phyloP scores from a whole-genome alignment of 176 grass and related monocot genomes.

The Triticum urartu region DNA sequence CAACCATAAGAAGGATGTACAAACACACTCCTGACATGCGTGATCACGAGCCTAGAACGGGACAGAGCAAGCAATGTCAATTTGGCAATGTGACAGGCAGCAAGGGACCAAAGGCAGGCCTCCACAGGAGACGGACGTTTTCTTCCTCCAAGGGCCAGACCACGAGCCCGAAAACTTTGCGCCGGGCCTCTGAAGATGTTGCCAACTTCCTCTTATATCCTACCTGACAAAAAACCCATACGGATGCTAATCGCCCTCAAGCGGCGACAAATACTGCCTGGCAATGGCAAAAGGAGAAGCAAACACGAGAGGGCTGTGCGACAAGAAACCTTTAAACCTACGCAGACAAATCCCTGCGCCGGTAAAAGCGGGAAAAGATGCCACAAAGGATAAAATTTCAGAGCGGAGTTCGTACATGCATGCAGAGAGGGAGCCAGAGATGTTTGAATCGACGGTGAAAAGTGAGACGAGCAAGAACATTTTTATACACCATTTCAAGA shows the following conservation, averaged over 20 bases:
- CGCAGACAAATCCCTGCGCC: slow-evolving; percentile 35
- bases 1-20: not conserved
- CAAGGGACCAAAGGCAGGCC: slow-evolving; percentile 5
- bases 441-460: slow-evolving; percentile 29
- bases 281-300: slow-evolving; percentile 24
- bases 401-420: not conserved
- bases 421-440: not conserved
- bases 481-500: not conserved
- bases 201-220: slow-evolving; percentile 29
- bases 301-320: slow-evolving; percentile 12
- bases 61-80: not conserved
- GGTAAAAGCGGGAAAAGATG: not conserved
- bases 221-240: not conserved
- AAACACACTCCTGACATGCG: not conserved
- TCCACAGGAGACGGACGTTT: slow-evolving; percentile 1
- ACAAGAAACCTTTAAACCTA: slow-evolving; percentile 40
- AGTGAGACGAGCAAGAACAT: not conserved
- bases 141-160: not conserved
- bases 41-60: not conserved
- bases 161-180: slow-evolving; percentile 17
- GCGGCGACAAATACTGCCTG: not conserved
- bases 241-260: not conserved
- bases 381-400: not conserved
- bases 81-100: slow-evolving; percentile 14
- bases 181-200: slow-evolving; percentile 19